phyloP scores from a whole-genome alignment of 176 grass and related monocot genomes.

The Aegilops bicornis region DNA sequence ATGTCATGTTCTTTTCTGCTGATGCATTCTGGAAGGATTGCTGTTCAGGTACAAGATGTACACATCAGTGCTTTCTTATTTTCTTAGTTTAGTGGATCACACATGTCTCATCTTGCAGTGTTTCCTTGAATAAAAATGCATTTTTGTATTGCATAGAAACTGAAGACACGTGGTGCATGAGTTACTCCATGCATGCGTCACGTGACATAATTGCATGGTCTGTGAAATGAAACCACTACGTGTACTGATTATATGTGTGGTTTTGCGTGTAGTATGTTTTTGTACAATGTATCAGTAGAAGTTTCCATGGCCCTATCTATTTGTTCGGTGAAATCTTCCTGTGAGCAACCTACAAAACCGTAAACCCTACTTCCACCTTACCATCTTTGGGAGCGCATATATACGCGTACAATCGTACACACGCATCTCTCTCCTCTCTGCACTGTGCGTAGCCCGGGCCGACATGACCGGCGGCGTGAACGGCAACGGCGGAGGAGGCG shows the following conservation, averaged over 20 bases:
- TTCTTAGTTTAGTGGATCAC: background rate
- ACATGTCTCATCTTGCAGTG: background rate
- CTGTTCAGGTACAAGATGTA: background rate
- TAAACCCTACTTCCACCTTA: conserved; percentile 67
- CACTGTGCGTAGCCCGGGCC: background rate
- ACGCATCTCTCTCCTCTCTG: conserved; percentile 24
- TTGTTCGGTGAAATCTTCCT: conserved; percentile 48
- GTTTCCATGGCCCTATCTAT: conserved; percentile 25
- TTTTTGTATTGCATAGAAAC: background rate
- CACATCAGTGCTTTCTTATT: background rate
- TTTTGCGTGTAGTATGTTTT: background rate
- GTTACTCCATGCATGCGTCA: background rate
- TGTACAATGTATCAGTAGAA: conserved; percentile 22
- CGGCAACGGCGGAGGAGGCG: conserved; percentile 14
- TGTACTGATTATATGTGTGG: background rate
- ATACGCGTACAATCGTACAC: conserved; percentile 23
- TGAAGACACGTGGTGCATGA: background rate
- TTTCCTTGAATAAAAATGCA: background rate
- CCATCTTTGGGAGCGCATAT: conserved; percentile 50
- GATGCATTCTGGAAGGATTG: background rate
- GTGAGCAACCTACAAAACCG: conserved; percentile 71
- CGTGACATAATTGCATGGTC: background rate
- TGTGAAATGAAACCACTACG: background rate
- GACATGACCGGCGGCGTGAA: conserved; percentile 47
- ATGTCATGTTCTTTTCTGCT: background rate